phyloP scores from a whole-genome alignment of 805 yeast species.

The Candida parachauliodes region DNA sequence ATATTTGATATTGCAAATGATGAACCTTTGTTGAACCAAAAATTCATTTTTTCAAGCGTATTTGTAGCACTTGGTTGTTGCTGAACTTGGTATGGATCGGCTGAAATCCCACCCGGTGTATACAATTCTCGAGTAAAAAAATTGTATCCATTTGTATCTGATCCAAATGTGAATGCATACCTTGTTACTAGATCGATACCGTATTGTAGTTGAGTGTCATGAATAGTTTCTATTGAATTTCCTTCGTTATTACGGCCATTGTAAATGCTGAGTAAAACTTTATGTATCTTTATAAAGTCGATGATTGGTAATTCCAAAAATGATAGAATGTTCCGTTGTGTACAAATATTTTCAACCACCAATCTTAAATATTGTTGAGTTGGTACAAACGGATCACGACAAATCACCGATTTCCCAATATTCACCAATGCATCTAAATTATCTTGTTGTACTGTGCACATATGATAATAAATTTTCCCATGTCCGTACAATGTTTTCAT shows the following conservation, averaged over 20 bases:
- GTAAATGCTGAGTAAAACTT: slow-evolving; percentile 60
- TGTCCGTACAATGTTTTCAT: slow-evolving; percentile 74
- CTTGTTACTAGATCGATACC: slow-evolving; percentile 60
- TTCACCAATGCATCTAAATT: slow-evolving; percentile 74
- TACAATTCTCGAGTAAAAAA: slow-evolving; percentile 49
- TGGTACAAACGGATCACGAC: slow-evolving; percentile 82
- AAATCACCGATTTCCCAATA: slow-evolving; percentile 73
- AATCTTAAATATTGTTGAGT: slow-evolving; percentile 72
- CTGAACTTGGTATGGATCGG: slow-evolving; percentile 22
- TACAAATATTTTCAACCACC: slow-evolving; percentile 74
- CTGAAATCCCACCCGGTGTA: slow-evolving; percentile 28
- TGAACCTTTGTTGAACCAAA: slow-evolving; percentile 75
- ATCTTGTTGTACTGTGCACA: slow-evolving; percentile 81
- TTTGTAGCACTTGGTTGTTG: slow-evolving; percentile 21
- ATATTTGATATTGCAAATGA: slow-evolving; percentile 74
- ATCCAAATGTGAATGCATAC: slow-evolving; percentile 64
- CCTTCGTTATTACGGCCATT: slow-evolving; percentile 13
- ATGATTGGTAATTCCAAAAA: slow-evolving; percentile 57
- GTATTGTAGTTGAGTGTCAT: slow-evolving; percentile 47
- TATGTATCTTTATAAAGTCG: slow-evolving; percentile 63
- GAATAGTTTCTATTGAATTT: slow-evolving; percentile 21
- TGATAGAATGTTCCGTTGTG: slow-evolving; percentile 58
- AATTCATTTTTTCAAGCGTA: slow-evolving; percentile 49
- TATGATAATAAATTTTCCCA: slow-evolving; percentile 83
- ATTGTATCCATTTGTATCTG: slow-evolving; percentile 60